A percentile compares a stretch with the other conserved stretches of the same genome.
Evolutionary conservation across 768 basidiomycete species (phyloP).

Genomic region (Galerina marginata): DNA sequence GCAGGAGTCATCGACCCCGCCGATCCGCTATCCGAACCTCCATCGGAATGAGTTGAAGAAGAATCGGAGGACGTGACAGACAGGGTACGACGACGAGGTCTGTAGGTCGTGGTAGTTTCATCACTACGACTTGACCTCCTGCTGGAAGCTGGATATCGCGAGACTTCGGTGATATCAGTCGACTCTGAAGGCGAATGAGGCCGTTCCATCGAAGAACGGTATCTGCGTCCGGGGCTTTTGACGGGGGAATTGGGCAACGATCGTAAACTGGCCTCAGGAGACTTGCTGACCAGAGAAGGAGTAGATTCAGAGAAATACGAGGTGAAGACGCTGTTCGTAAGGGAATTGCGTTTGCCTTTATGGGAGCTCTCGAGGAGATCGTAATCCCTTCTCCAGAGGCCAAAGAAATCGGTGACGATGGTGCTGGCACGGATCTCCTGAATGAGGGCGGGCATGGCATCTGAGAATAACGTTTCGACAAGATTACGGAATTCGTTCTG

Average conservation of each 20-base stretch:
- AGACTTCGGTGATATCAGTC: conserved; percentile 22
- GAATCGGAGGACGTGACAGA: conserved; percentile 52
- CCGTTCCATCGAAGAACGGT: conserved; percentile 5
- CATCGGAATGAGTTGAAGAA: conserved; percentile 45
- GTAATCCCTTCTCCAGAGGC: conserved; percentile 74
- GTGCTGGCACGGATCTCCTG: conserved; percentile 65
- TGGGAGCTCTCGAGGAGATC: conserved; percentile 56
- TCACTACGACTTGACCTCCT: conserved; percentile 23
- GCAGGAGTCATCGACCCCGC: conserved; percentile 34
- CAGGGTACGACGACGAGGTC: conserved; percentile 39
- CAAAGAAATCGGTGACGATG: conserved; percentile 77
- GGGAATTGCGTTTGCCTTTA: conserved; percentile 43
- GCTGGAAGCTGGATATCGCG: conserved; percentile 18
- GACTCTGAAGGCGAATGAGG: conserved; percentile 17
- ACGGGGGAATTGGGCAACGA: conserved; percentile 25
- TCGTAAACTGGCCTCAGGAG: conserved; percentile 16
- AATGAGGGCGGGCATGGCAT: conserved; percentile 68
- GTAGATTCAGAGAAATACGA: conserved; percentile 60
- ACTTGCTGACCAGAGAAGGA: conserved; percentile 21
- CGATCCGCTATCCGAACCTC: conserved; percentile 36
- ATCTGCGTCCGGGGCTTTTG: conserved; percentile 10
- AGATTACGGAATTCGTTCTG: conserved; percentile 63
- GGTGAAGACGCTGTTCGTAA: conserved; percentile 61
- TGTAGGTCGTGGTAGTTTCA: conserved; percentile 15
- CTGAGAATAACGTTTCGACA: conserved; percentile 61